Conservation (phyloP, 2,329 filamentous ascomycete species). For the Ophiostoma ulmi region DNA sequence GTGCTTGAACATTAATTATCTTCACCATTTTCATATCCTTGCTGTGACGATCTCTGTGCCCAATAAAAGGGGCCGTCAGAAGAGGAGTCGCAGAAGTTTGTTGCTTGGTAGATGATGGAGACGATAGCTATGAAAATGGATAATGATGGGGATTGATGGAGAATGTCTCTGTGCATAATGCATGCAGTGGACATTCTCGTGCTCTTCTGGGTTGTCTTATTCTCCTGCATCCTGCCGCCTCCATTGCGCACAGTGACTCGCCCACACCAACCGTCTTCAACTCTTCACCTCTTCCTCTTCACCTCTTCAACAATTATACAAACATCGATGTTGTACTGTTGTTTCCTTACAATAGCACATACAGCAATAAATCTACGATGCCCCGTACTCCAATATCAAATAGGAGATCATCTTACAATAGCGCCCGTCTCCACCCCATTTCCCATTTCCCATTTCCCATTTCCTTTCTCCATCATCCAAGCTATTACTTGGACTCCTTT, state of each 20-base stretch:
- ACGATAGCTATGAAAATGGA: background rate
- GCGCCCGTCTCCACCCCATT: conserved; percentile 9
- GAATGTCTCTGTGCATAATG: background rate
- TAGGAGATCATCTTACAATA: conserved; percentile 6
- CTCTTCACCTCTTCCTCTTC: no score
- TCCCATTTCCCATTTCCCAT: background rate
- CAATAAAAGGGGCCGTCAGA: conserved; percentile 3
- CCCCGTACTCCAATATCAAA: conserved; percentile 13
- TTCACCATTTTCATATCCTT: background rate
- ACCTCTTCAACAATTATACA: no score
- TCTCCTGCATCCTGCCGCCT: no score
- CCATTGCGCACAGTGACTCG: no score
- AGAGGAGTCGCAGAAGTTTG: background rate
- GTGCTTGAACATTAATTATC: background rate
- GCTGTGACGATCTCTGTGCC: conserved; percentile 2
- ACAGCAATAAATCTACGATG: background rate
- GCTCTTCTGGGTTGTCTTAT: no score
- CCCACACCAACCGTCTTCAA: no score
- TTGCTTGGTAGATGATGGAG: background rate
- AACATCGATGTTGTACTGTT: no score
- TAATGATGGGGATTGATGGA: background rate
- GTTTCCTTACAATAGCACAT: no score
- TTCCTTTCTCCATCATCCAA: background rate
- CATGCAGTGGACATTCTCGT: background rate
- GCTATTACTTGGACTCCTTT: background rate